phyloP scores from a whole-genome alignment of 2,329 filamentous ascomycete genomes.

The Fusarium sororula region DNA sequence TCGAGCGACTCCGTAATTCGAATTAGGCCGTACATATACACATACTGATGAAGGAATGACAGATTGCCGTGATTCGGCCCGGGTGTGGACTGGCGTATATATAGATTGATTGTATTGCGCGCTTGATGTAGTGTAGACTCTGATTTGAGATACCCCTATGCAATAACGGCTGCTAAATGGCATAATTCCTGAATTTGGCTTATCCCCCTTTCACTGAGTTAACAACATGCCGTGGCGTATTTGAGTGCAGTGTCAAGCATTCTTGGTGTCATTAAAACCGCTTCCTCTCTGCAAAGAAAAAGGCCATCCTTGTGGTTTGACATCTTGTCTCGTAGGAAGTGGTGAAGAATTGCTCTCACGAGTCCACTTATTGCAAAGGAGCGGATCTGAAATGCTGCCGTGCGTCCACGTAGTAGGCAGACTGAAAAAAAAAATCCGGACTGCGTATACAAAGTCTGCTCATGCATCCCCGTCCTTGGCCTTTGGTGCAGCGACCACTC shows the following conservation, averaged over 20 bases:
- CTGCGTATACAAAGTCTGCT: neutral
- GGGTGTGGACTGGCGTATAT: neutral
- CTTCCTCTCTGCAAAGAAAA: neutral
- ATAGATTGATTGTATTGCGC: slow-evolving; percentile 8
- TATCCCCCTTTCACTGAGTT: neutral
- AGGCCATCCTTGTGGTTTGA: neutral
- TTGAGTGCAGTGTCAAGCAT: neutral
- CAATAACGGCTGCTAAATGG: slow-evolving; percentile 18
- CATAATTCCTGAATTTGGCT: neutral
- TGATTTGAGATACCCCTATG: slow-evolving; percentile 43
- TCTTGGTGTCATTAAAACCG: too few species aligned
- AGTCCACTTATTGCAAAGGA: neutral
- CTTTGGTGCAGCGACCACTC: slow-evolving; percentile 33
- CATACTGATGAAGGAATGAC: neutral
- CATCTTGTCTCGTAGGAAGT: neutral
- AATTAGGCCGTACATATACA: neutral
- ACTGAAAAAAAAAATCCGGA: neutral
- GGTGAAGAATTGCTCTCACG: neutral
- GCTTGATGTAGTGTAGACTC: slow-evolving; percentile 10
- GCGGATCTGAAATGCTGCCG: neutral
- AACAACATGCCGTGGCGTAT: neutral
- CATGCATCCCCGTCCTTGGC: slow-evolving; percentile 23
- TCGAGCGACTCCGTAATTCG: slow-evolving; percentile 45
- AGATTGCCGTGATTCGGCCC: neutral
- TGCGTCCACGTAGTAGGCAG: neutral